Base-by-base conservation (phyloP, 2,329 filamentous ascomycete genomes). In the Xylaria sp. region DNA sequence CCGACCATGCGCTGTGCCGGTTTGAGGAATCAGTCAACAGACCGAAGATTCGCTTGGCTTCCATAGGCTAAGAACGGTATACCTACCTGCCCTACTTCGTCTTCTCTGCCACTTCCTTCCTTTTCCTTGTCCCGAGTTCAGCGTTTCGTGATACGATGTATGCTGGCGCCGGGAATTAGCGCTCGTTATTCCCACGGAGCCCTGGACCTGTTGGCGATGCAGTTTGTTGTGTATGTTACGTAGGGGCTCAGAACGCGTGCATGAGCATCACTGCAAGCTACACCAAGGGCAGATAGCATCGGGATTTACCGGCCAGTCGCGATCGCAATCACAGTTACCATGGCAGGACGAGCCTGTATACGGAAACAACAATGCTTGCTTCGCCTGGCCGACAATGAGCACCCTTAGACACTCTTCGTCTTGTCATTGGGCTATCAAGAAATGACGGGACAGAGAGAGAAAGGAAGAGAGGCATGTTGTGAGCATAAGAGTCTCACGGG, bases 201-300 rank as follows among this genome's bases (percentile, higher is more conserved):
- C 44, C 53, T 31, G 39, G 33, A 38, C 50, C 60, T 68, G 50
- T 63, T 38, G 57, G 59, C 50, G 39, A 51, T 61, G 63, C 66
- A 63, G 59, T 42, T 31, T 10, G 47, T 57, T 49, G 36, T 38
- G 17, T 36, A 36, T 61, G 50, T 44, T n/a, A 54, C 63, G 63
- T 55, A 63, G 55, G 55, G 33, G 49, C 59, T 63, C 39, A 42
- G 47, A 56, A 50, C 44, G 27, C 55, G 63, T 68, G 66, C 62
- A 68, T 42, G 63, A 44, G 36, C 54, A 47, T 31, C 17, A 27
- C 42, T 51, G 25, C 47, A 62, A 53, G 31, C 55, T 59, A 27
- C 57, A 29, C 29, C 10, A 47, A 51, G 31, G 25, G 51, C n/a
- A 42, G 45, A 42, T 54, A 42, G n/a, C n/a, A 27, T 29, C 57